Percentiles rank a stretch among this genome's conserved stretches.
phyloP scores from a whole-genome alignment of 306 rosid genomes.

The Mucuna pruriens region DNA sequence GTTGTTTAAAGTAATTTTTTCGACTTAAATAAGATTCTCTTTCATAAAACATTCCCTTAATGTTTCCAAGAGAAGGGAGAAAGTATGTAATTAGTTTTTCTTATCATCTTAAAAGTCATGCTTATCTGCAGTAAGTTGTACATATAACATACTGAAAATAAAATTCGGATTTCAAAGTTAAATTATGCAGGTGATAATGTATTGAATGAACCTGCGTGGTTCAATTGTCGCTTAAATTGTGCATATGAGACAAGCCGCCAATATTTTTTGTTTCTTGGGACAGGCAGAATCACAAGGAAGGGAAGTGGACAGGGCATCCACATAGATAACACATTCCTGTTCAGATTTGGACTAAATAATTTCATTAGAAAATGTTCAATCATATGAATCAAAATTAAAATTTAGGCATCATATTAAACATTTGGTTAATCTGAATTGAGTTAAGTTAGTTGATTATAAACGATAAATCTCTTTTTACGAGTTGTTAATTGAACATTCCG shows the following conservation, averaged over 20 bases:
- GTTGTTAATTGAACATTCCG: background rate
- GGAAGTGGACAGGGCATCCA: background rate
- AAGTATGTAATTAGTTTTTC: too few species aligned
- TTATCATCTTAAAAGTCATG: background rate
- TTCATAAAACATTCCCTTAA: too few species aligned
- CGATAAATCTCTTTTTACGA: background rate
- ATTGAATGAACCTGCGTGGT: too few species aligned
- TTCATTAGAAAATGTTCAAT: background rate
- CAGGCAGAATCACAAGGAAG: background rate
- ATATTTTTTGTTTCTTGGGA: background rate
- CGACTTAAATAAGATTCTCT: too few species aligned
- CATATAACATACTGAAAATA: background rate
- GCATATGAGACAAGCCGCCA: background rate
- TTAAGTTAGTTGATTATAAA: too few species aligned
- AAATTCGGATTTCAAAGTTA: background rate
- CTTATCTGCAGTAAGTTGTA: background rate
- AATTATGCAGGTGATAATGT: too few species aligned
- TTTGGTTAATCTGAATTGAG: too few species aligned
- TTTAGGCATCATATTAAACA: too few species aligned
- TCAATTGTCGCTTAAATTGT: background rate
- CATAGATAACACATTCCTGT: background rate
- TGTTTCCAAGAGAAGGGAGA: too few species aligned
- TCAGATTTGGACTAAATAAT: background rate
- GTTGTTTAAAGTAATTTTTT: too few species aligned
- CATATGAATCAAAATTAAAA: background rate